Base-by-base conservation (phyloP, 495 filamentous ascomycete species). In the Annulohypoxylon bovei region DNA sequence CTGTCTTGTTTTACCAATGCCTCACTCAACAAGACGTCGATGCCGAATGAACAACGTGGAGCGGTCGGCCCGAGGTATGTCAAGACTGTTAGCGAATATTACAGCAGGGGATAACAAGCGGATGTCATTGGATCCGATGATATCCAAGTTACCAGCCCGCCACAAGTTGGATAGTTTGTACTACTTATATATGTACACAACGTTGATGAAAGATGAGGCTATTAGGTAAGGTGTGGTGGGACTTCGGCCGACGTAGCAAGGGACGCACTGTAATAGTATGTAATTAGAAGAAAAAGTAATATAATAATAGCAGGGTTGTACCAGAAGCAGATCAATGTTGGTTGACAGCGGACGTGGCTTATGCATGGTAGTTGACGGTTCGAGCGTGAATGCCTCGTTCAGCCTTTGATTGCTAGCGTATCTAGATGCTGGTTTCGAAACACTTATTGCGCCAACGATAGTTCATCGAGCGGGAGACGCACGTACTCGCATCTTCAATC, bases 401-500 rank as follows among this genome's bases (percentile, higher is more conserved):
- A 55, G 55, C 46, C 18, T 40, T 47, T 44, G 44, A 61, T 65
- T 60, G 23, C 37, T 55, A 60, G 50, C 42, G n/a, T 46, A n/a
- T 47, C 37, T 37, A 18, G 28, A 58, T 63, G 49, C 39, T 63
- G 27, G 59, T 59, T 54, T 63, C 53, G 57, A 68, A 56, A 60
- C 46, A 39, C 28, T 22, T 37, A 35, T 59, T 27, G 23, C 46
- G 35, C 58, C 40, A 55, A 37, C 46, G 30, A 64, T 39, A 23
- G 18, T 60, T 60, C 25, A 25, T 62, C 44, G 37, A 65, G 28
- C 55, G 47, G 59, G 64, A 64, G 64, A 68, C 60, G 70, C 70
- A 72, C 54, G 70, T 68, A 72, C 70, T 72, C 70, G 70, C 70
- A 72, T 68, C 64, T 50, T 54, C 54, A 50, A 46, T 30, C 30